These are phyloP conservation scores for Waitea zeae DNA, from an alignment of 1,284 basidiomycete species.

Conservation along the genomic window DNA sequence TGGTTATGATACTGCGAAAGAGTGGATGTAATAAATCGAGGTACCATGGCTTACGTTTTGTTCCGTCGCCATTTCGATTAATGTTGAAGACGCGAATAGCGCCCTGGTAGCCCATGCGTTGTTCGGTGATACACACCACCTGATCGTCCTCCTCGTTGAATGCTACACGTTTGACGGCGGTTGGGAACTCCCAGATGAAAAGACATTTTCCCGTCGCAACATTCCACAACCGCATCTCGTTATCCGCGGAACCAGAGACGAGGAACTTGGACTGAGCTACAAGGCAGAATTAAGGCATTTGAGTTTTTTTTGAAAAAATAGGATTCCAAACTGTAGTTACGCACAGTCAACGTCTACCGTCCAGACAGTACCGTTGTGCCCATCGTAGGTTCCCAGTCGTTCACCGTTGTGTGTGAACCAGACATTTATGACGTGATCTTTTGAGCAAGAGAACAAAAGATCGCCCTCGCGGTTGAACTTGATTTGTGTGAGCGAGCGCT, in stretches of 20 bases:
- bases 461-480: constrained; percentile 96
- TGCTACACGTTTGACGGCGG: constrained; percentile 89
- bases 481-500: constrained; percentile 95
- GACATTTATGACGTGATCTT: constrained; percentile 90
- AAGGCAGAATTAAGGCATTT: constrained; percentile 4
- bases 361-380: constrained; percentile 95
- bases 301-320: background rate
- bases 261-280: constrained; percentile 75
- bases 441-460: constrained; percentile 89
- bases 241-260: constrained; percentile 83
- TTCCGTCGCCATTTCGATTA: constrained; percentile 65
- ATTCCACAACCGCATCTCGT: constrained; percentile 84
- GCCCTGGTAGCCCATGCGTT: constrained; percentile 83
- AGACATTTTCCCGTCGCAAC: constrained; percentile 85
- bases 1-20: constrained; percentile 4
- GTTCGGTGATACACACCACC: constrained; percentile 90
- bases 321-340: constrained; percentile 15
- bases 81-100: constrained; percentile 84
- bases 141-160: constrained; percentile 79
- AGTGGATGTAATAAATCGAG: too few species aligned
- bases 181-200: constrained; percentile 93
- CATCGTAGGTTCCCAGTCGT: constrained; percentile 90
- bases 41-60: constrained; percentile 37
- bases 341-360: constrained; percentile 90
- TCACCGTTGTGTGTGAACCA: constrained; percentile 99